Evolutionary conservation across 495 filamentous ascomycete species (phyloP).

Genomic region (Melanomma pulvis-pyrius): DNA sequence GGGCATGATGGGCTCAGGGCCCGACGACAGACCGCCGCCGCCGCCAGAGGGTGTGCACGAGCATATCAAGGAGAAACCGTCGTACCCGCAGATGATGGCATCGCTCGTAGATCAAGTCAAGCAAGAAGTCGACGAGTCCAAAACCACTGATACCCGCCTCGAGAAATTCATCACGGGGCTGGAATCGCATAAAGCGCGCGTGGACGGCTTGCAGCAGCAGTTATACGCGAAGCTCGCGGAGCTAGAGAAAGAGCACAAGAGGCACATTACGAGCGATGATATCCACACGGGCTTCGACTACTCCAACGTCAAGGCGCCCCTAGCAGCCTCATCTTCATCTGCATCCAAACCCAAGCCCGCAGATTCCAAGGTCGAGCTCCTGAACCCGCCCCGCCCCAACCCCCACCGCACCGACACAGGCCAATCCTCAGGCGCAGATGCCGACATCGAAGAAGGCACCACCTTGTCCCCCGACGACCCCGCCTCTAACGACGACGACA

Average conservation of each 20-base stretch:
- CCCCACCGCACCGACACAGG: conserved; percentile 43
- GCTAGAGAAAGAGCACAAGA: conserved; percentile 81
- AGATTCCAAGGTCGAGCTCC: conserved; percentile 64
- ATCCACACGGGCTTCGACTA: conserved; percentile 89
- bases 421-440: conserved; percentile 61
- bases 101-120: conserved; percentile 91
- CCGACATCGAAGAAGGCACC: conserved; percentile 59
- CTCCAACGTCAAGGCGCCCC: conserved; percentile 59
- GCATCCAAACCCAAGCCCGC: background rate
- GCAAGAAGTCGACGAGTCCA: conserved; percentile 74
- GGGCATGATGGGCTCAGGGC: conserved; percentile 62
- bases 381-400: conserved; percentile 65
- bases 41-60: conserved; percentile 79
- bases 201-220: conserved; percentile 74
- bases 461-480: conserved; percentile 62
- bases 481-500: conserved; percentile 67
- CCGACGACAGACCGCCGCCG: conserved; percentile 75
- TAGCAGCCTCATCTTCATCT: conserved; percentile 9
- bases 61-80: conserved; percentile 72
- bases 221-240: conserved; percentile 70
- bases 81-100: conserved; percentile 95
- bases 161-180: conserved; percentile 76
- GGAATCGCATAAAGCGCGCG: conserved; percentile 71
- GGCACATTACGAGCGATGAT: conserved; percentile 91
- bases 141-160: conserved; percentile 62